Evolutionary conservation across 1,139 yeast genomes (phyloP), one percentile per base, ranked within the genome.

Genomic region (Kluyveromyces sp.): DNA sequence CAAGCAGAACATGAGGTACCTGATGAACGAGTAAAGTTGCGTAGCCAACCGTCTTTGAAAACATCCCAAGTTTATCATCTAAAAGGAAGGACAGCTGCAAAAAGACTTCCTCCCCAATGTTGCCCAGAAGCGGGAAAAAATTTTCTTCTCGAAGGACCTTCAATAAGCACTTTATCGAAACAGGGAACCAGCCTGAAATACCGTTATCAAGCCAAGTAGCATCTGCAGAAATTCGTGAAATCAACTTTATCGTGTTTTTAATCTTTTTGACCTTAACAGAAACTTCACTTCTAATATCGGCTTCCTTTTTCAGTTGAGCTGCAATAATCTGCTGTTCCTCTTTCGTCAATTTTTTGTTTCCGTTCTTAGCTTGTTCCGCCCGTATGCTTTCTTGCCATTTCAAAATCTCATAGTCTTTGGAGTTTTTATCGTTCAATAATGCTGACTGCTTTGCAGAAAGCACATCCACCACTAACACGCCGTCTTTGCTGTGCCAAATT

Each of bases 371-470:
- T 1, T 83, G 81, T 58, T 86, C 92, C 51, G 78, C 78, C 54
- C 89, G 77, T 39, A 92, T 75, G 42, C 76, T 75, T 55, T 83
- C 89, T 61, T 92, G 98, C 97, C 98, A 92, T 57, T 85, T 80
- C 49, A 77, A 71, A 13, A 88, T 84, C 54, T 85, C 95, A 58
- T 85, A 86, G 56, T 88, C 96, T 57, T 79, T 86, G 3, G 83
- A 66, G 58, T 85, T 85, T 56, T 83, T 85, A 54, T 71, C 68
- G 39, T 70, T 68, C 11, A 62, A 62, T 32, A 63, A 62, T 19
- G 56, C 58, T 40, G 70, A 68, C 37, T 66, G 66, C 42, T 65
- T 67, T 12, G 67, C 58, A 19, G 68, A 69, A 41, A 84, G 66
- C 2, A 84, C 80, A 55, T 85, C 78, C 17, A 80, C 67, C 1